A percentile compares a stretch with the other conserved stretches of the same genome.
Conservation (phyloP, 2,329 filamentous ascomycete genomes). For the Escovopsis weberi region DNA sequence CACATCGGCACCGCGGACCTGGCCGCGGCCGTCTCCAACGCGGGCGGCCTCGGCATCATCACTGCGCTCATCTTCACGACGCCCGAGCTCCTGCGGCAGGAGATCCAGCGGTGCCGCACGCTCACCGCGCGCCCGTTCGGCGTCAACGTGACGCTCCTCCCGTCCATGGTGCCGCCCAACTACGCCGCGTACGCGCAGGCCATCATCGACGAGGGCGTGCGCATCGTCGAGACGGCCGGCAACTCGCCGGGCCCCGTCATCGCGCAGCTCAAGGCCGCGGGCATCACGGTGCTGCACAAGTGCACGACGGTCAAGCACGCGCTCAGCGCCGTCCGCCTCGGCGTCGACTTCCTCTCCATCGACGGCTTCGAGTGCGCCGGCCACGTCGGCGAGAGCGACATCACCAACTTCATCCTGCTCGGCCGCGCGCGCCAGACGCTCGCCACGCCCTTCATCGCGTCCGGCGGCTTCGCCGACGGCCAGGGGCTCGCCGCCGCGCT, state of each 20-base stretch:
- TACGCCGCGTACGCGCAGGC: conserved; percentile 86
- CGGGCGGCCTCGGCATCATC: conserved; percentile 70
- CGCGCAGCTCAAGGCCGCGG: conserved; percentile 66
- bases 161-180: conserved; percentile 77
- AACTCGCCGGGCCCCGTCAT: conserved; percentile 86
- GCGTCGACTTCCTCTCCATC: conserved; percentile 92
- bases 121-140: conserved; percentile 73
- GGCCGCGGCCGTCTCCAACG: conserved; percentile 62
- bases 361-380: conserved; percentile 96
- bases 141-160: conserved; percentile 90
- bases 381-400: conserved; percentile 76
- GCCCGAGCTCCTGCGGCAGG: conserved; percentile 79
- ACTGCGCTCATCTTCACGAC: conserved; percentile 86
- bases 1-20: conserved; percentile 72
- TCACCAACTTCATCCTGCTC: conserved; percentile 82
- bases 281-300: conserved; percentile 79
- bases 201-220: conserved; percentile 83
- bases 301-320: conserved; percentile 95
- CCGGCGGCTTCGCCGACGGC: conserved; percentile 89
- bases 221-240: conserved; percentile 83
- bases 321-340: conserved; percentile 78
- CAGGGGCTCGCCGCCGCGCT: conserved; percentile 84
- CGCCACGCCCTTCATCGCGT: conserved; percentile 83
- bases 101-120: conserved; percentile 74
- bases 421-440: conserved; percentile 73